Evolutionary conservation across 345 rosid genomes (phyloP).

Genomic region (Boechera stricta): DNA sequence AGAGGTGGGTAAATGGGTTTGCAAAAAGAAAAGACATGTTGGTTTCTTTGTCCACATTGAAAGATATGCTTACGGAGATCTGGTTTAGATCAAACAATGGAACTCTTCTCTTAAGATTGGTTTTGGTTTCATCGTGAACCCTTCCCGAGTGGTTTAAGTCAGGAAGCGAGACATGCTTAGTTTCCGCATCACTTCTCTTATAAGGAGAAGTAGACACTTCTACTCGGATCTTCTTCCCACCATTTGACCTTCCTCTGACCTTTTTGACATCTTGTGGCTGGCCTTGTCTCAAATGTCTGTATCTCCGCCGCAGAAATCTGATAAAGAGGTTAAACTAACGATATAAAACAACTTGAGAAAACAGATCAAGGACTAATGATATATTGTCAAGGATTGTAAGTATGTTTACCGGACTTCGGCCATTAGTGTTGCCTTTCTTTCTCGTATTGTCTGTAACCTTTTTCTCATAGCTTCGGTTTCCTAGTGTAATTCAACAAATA

Average conservation of each 20-base stretch:
- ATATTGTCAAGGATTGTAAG: slow-evolving; percentile 11
- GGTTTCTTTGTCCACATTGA: neutral
- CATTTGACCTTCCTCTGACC: slow-evolving; percentile 39
- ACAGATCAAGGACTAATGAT: slow-evolving; percentile 8
- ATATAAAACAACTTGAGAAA: slow-evolving; percentile 11
- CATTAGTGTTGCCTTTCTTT: slow-evolving; percentile 57
- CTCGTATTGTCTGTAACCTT: slow-evolving; percentile 58
- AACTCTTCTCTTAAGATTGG: slow-evolving; percentile 47
- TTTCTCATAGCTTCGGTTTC: slow-evolving; percentile 60
- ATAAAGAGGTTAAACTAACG: neutral
- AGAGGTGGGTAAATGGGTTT: slow-evolving; percentile 1
- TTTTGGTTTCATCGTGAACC: slow-evolving; percentile 51
- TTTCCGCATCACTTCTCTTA: slow-evolving; percentile 34
- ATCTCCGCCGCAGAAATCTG: slow-evolving; percentile 75
- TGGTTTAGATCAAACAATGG: slow-evolving; percentile 86
- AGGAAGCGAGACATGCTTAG: slow-evolving; percentile 45
- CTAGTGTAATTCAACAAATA: slow-evolving; percentile 45
- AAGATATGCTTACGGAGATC: slow-evolving; percentile 64
- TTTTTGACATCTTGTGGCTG: slow-evolving; percentile 37
- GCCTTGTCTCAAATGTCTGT: slow-evolving; percentile 57
- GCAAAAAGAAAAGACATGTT: neutral
- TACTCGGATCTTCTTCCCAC: slow-evolving; percentile 17
- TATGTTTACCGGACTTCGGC: slow-evolving; percentile 75
- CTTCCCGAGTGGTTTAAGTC: slow-evolving; percentile 56
- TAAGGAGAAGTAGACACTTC: slow-evolving; percentile 31